phyloP scores from a whole-genome alignment of 2,329 filamentous ascomycete species.

The Lasiodiplodia sp. region DNA sequence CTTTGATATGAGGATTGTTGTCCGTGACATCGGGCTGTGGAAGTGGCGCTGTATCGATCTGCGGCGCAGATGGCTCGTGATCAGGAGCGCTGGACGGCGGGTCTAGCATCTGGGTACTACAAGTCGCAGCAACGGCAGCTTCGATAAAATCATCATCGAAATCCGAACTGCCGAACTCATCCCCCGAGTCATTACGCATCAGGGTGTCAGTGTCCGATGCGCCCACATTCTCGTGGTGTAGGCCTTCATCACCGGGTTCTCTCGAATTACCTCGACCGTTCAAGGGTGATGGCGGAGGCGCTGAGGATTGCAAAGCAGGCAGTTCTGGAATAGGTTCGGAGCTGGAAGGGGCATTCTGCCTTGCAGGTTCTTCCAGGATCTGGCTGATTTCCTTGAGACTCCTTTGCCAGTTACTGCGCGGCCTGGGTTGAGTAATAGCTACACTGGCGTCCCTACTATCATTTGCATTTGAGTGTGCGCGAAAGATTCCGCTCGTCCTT shows the following conservation, averaged over 20 bases:
- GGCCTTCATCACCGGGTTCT: not conserved
- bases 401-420: slow-evolving; percentile 38
- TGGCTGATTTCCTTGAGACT: slow-evolving; percentile 56
- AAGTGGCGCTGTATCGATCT: not conserved
- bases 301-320: slow-evolving; percentile 1
- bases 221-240: not conserved
- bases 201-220: not conserved
- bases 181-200: not conserved
- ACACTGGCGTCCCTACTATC: not conserved
- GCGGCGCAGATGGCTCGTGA: not conserved
- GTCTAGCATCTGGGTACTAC: not conserved
- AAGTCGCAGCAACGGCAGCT: not conserved
- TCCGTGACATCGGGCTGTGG: not conserved
- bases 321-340: slow-evolving; percentile 55
- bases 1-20: not conserved
- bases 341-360: slow-evolving; percentile 50
- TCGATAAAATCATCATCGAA: slow-evolving; percentile 35
- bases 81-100: not conserved
- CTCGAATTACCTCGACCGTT: slow-evolving; percentile 35
- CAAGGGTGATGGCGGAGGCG: slow-evolving; percentile 36
- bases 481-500: slow-evolving; percentile 45
- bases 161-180: slow-evolving; percentile 35
- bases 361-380: slow-evolving; percentile 46
- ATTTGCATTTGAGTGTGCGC: slow-evolving; percentile 37
- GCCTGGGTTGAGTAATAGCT: slow-evolving; percentile 20